Evolutionary conservation across 2,329 filamentous ascomycete species (phyloP).

Genomic region (Phaeosphaeria sp.): DNA sequence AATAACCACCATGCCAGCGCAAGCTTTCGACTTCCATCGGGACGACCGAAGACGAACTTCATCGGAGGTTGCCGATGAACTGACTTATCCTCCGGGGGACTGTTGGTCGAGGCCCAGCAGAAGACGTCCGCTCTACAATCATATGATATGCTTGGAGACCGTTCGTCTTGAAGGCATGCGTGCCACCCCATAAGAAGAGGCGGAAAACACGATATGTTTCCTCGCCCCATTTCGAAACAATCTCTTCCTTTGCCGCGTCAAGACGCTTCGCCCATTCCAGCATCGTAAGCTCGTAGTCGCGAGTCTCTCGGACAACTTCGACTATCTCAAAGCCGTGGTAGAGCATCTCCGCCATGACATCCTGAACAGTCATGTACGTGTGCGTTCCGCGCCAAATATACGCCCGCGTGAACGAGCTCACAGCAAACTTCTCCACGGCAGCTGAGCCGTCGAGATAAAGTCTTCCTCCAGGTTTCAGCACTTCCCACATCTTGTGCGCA

Average conservation of each 20-base stretch:
- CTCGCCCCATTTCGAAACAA: constrained; percentile 10
- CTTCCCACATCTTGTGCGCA: constrained; percentile 6
- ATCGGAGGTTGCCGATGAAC: constrained; percentile 11
- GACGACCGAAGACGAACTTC: not conserved
- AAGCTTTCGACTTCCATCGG: not conserved
- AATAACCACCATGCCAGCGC: not conserved
- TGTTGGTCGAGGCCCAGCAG: constrained; percentile 7
- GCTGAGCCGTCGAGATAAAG: constrained; percentile 12
- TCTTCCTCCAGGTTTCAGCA: constrained; percentile 9
- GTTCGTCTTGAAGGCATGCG: constrained; percentile 12
- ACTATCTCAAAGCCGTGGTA: constrained; percentile 12
- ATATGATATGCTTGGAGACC: constrained; percentile 12
- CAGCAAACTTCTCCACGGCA: constrained; percentile 11
- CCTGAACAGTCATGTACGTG: constrained; percentile 13
- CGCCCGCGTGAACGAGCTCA: constrained; percentile 11
- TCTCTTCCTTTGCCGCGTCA: constrained; percentile 9
- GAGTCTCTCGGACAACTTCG: constrained; percentile 8
- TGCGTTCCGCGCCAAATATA: constrained; percentile 12
- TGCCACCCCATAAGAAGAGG: constrained; percentile 13
- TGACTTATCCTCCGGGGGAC: constrained; percentile 7
- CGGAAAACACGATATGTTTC: constrained; percentile 11
- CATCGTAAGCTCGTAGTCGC: constrained; percentile 14
- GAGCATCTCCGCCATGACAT: constrained; percentile 12
- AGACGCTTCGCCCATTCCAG: constrained; percentile 14
- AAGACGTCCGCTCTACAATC: constrained; percentile 8